Percentiles rank a stretch among this genome's conserved stretches.
phyloP scores from a whole-genome alignment of 768 basidiomycete species.

The Leccinum rimulosum region DNA sequence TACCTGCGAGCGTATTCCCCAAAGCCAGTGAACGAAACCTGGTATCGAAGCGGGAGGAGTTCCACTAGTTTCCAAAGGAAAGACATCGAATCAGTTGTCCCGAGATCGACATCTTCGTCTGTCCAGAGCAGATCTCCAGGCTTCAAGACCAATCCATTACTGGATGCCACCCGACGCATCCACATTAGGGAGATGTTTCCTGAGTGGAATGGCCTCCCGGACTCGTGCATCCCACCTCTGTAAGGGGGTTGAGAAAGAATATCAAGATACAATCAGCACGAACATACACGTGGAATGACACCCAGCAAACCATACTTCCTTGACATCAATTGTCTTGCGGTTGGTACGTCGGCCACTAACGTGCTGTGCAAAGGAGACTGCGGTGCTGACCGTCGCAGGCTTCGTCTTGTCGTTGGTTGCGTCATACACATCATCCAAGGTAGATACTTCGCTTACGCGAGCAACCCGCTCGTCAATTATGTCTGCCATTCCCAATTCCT shows the following conservation, averaged over 20 bases:
- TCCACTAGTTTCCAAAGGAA: conserved; percentile 15
- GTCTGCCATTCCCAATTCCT: not conserved
- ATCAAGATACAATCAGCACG: not conserved
- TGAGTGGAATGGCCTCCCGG: conserved; percentile 12
- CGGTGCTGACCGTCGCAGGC: not conserved
- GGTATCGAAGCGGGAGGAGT: conserved; percentile 13
- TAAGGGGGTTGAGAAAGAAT: not conserved
- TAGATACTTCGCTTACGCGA: conserved; percentile 1
- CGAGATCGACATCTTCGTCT: conserved; percentile 16
- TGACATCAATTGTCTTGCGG: conserved; percentile 25
- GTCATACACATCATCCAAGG: not conserved
- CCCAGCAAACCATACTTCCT: conserved; percentile 33
- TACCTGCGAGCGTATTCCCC: conserved; percentile 12
- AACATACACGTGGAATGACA: conserved; percentile 33
- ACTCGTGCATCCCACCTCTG: conserved; percentile 17
- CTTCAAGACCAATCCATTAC: conserved; percentile 23
- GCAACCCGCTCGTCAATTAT: not conserved
- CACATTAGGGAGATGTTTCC: conserved; percentile 24
- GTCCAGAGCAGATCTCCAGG: conserved; percentile 18
- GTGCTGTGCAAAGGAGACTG: not conserved
- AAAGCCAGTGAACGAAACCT: conserved; percentile 17
- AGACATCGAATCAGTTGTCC: conserved; percentile 17
- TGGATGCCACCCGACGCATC: conserved; percentile 31
- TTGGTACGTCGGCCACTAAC: not conserved
- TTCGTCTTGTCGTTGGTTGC: not conserved